Evolutionary conservation across 345 rosid species (phyloP).

Genomic region (Melastoma malabathricum): DNA sequence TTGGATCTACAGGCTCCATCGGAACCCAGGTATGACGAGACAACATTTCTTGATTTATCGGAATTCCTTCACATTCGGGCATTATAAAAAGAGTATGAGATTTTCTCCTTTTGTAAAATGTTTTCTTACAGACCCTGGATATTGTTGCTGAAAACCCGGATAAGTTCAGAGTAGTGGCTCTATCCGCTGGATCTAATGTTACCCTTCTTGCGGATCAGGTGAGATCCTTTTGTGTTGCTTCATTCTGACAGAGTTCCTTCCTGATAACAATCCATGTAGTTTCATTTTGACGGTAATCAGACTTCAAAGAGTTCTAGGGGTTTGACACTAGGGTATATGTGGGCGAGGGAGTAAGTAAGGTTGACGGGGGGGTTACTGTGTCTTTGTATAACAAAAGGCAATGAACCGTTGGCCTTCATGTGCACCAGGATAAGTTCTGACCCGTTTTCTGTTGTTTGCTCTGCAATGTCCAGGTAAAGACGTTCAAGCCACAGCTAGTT

Average conservation of each 20-base stretch:
- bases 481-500: constrained; percentile 77
- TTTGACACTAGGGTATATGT: too few relatives aligned
- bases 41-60: background rate
- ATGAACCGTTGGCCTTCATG: too few relatives aligned
- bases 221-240: background rate
- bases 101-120: background rate
- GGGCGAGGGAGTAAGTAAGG: too few relatives aligned
- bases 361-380: too few relatives aligned
- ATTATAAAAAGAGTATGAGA: background rate
- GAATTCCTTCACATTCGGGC: background rate
- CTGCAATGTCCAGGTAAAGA: constrained; percentile 46
- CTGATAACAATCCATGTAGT: too few relatives aligned
- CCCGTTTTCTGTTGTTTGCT: constrained; percentile 1
- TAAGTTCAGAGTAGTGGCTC: constrained; percentile 78
- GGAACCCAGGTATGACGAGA: constrained; percentile 74
- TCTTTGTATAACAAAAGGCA: too few relatives aligned
- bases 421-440: constrained; percentile 1
- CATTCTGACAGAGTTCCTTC: too few relatives aligned
- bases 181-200: constrained; percentile 94
- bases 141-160: constrained; percentile 85
- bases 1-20: constrained; percentile 97
- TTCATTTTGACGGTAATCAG: too few relatives aligned
- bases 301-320: too few relatives aligned
- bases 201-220: constrained; percentile 96
- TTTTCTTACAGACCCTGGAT: constrained; percentile 61